Percentiles rank a stretch among this genome's conserved stretches.
These are phyloP conservation scores for Coemansia sp. DNA, from an alignment of 192 early-diverging fungal species.

Conservation along the genomic window DNA sequence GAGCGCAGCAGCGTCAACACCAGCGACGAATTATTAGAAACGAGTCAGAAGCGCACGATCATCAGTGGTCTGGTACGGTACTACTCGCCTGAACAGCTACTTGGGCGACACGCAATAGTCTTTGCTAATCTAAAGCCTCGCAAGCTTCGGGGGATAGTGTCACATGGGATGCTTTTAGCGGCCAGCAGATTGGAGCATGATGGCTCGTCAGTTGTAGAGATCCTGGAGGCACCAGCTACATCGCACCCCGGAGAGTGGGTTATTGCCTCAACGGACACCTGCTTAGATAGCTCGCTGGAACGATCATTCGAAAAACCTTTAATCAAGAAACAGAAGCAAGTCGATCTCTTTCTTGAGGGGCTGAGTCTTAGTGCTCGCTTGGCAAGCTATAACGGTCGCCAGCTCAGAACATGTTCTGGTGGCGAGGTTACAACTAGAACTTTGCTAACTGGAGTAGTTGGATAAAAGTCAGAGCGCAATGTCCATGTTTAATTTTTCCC, in stretches of 20 bases:
- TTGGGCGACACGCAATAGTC: constrained; percentile 16
- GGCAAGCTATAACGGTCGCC: constrained; percentile 12
- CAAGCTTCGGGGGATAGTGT: constrained; percentile 32
- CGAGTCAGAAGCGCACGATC: constrained; percentile 12
- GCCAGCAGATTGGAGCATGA: constrained; percentile 7
- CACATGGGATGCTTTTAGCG: constrained; percentile 39
- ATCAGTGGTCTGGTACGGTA: constrained; percentile 30
- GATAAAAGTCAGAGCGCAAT: not conserved
- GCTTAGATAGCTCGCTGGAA: not conserved
- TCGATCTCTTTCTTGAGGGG: constrained; percentile 12
- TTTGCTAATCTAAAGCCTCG: constrained; percentile 36
- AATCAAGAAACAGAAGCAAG: constrained; percentile 16
- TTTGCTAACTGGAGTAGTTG: constrained; percentile 13
- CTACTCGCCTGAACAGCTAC: constrained; percentile 24
- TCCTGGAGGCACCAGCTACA: constrained; percentile 21
- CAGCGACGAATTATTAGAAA: not conserved
- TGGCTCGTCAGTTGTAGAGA: constrained; percentile 9
- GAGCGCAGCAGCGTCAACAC: not conserved
- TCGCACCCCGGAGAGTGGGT: constrained; percentile 19
- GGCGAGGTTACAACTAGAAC: constrained; percentile 6
- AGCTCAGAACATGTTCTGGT: constrained; percentile 8
- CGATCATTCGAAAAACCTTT: not conserved
- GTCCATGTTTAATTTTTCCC: not conserved
- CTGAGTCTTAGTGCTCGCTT: constrained; percentile 8
- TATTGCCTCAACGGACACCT: not conserved